phyloP scores from a whole-genome alignment of 2,329 filamentous ascomycete species.

The Neofusicoccum laricinum region DNA sequence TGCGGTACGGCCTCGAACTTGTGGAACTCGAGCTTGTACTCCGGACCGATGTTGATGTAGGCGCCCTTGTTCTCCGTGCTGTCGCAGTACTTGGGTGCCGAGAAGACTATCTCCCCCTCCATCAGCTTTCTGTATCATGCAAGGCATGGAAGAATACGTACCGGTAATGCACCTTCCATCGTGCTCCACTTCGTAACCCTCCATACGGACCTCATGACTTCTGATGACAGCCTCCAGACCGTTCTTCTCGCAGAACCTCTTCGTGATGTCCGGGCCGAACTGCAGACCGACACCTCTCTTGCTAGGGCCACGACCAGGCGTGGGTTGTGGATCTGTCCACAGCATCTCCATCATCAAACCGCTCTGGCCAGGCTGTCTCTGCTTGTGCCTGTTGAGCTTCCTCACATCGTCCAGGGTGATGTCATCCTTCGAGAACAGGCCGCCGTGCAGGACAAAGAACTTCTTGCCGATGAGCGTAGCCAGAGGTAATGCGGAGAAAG shows the following conservation, averaged over 20 bases:
- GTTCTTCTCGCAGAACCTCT: constrained; percentile 95
- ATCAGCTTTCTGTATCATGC: too few relatives aligned
- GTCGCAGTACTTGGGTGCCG: constrained; percentile 95
- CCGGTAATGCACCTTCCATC: constrained; percentile 92
- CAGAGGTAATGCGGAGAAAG: constrained; percentile 89
- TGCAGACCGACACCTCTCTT: constrained; percentile 96
- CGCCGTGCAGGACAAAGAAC: constrained; percentile 89
- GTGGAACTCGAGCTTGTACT: constrained; percentile 87
- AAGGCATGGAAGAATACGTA: constrained; percentile 40
- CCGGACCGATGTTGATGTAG: constrained; percentile 92
- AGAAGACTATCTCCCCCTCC: constrained; percentile 66
- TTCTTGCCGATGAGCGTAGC: constrained; percentile 89
- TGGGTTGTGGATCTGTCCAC: constrained; percentile 92
- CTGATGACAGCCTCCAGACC: constrained; percentile 91
- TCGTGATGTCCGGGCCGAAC: constrained; percentile 95
- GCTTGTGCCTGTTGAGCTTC: constrained; percentile 84
- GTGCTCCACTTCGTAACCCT: constrained; percentile 98
- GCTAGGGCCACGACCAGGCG: constrained; percentile 83
- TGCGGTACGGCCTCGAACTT: constrained; percentile 97
- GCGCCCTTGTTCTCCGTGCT: constrained; percentile 97
- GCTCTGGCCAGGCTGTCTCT: constrained; percentile 87
- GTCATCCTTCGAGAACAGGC: constrained; percentile 93
- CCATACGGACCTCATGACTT: constrained; percentile 97
- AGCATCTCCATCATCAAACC: constrained; percentile 99
- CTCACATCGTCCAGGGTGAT: constrained; percentile 89